Evolutionary conservation across 2,329 filamentous ascomycete species (phyloP), one percentile per base, ranked within the genome.

Genomic region (Aspergillus fructus): DNA sequence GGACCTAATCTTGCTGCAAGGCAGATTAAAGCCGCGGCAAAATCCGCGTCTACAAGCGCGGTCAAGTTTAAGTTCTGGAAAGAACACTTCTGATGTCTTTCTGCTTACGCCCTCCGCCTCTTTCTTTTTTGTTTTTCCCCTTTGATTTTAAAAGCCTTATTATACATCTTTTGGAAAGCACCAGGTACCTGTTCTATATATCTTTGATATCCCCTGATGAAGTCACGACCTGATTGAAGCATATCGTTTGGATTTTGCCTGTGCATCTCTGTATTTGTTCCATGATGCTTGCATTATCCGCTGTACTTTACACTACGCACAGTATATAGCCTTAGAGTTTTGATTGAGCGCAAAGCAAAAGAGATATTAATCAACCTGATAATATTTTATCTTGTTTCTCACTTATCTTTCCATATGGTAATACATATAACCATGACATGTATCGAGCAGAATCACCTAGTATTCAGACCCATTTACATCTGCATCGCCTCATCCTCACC

Each of bases 51-150:
- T 12, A 86, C 84, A 39, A 85, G 85, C 61, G 90, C 96, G 65
- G 91, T 99, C 56, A 85, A 88, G 68, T 99, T 97, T 80, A 90
- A 91, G 68, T 99, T 99, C 81, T 99, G 94, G 94, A 99, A 99
- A 80, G 94, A 99, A 77, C 93, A 99, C 70, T 80, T 80, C 61
- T 80, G 72, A 41, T n/a, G 5, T n/a, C 39, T 42, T 34, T 19
- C 34, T 5, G 9, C 9, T 30, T 30, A 30, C 27, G 27, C 27
- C 9, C 8, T 11, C 8, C 9, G 27, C 27, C 27, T 3, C 9
- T 11, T 30, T 7, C 3, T 13, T 34, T 34, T 37, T 1, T 19
- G 30, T n/a, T n/a, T 23, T 24, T n/a, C 12, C 43, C 17, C 8
- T 30, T 30, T 30, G 27, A 1, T 30, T 27, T 21, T 12, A 49